A percentile compares a stretch with the other conserved stretches of the same genome.
Evolutionary conservation across 768 basidiomycete genomes (phyloP).

Genomic region (Mycena maculata): DNA sequence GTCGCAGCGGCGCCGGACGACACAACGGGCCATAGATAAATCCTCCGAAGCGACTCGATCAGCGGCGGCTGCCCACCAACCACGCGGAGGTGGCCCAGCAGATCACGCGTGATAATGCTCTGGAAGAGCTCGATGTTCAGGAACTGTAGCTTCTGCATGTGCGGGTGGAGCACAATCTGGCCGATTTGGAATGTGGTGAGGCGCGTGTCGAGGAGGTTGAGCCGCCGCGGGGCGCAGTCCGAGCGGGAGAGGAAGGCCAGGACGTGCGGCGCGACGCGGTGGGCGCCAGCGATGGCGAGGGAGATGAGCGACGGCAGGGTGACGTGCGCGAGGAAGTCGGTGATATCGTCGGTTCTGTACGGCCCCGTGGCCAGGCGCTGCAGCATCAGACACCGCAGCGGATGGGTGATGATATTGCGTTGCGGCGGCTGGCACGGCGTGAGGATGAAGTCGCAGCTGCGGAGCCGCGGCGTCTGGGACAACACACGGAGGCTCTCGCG

Average conservation of each 20-base stretch:
- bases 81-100: not conserved
- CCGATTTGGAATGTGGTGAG: not conserved
- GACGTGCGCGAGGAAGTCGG: not conserved
- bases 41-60: not conserved
- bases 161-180: not conserved
- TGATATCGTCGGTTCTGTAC: not conserved
- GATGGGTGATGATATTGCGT: not conserved
- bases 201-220: not conserved
- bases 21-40: not conserved
- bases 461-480: not conserved
- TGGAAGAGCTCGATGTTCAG: conserved; percentile 1
- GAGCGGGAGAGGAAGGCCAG: not conserved
- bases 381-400: conserved; percentile 1
- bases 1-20: not conserved
- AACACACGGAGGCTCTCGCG: not conserved
- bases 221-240: not conserved
- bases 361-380: not conserved
- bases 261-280: not conserved
- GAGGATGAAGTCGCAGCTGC: not conserved
- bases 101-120: not conserved
- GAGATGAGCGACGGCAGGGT: not conserved
- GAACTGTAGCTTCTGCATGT: not conserved
- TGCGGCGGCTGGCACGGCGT: not conserved
- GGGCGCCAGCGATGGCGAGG: conserved; percentile 2
- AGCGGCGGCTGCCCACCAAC: not conserved